Evolutionary conservation across 257 asterid species (phyloP), one percentile per base, ranked within the genome.

Genomic region (Cynanchum wilfordii): DNA sequence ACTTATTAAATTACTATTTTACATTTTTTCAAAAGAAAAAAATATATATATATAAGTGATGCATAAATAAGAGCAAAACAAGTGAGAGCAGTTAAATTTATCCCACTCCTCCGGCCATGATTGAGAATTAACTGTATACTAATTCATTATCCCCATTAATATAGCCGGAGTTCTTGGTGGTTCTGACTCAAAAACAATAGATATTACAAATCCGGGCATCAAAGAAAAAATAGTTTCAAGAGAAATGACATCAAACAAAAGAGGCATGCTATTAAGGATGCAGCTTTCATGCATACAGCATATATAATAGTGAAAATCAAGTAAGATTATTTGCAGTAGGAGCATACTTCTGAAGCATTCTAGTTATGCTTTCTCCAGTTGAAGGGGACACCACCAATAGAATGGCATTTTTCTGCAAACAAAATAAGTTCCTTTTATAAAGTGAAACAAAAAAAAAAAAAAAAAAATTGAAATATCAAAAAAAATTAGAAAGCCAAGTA

Each of bases 261-360:
- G 55, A 49, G 10, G 50, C 57, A 60, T 27, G 58, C 29, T 25
- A 3, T 16, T 33, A 69, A 44, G 30, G 29, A 55, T 66, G 66
- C 25, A 50, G 72, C 62, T 42, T 65, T 47, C 38, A 63, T 50
- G 77, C 73, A 59, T 58, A 60, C 70, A 70, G 50, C 25, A 74
- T 75, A 71, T 33, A 77, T 70, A 44, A 25, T 51, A 3, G 57
- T 9, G 24, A 9, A 66, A 77, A 73, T 52, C 25, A 55, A 16
- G 42, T 42, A 59, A 44, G 66, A 38, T 40, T 55, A 50, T 57
- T 70, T 45, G 74, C 70, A 49, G 72, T 66, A 45, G 30, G 52
- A 25, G 70, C 96, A 76, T 86, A 93, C 98, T 89, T 93, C 67
- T 83, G 83, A 81, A 93, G 94, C 97, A 89, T 88, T 79, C 82